Percentiles rank a stretch among this genome's conserved stretches.
Conservation (phyloP, 2,329 filamentous ascomycete genomes). For the Colletotrichum sp. region DNA sequence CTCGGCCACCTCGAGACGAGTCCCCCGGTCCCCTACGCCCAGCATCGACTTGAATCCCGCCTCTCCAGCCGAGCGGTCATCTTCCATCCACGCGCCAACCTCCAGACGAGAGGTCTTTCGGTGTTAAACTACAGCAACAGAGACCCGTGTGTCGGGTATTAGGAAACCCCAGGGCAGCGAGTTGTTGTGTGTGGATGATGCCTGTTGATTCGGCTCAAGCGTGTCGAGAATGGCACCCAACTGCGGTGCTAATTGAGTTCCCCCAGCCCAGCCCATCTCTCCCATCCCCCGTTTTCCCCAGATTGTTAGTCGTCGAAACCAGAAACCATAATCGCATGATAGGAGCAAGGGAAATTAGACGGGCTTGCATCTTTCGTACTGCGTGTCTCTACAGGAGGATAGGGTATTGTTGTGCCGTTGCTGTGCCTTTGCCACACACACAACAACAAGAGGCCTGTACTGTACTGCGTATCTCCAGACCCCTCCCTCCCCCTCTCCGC, state of each 20-base stretch:
- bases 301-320: background rate
- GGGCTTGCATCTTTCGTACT: background rate
- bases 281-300: background rate
- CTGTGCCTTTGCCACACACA: background rate
- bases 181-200: background rate
- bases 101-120: background rate
- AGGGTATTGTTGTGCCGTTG: background rate
- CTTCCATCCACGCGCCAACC: background rate
- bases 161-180: background rate
- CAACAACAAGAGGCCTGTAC: background rate
- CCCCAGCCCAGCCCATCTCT: background rate
- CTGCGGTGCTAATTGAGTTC: background rate
- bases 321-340: background rate
- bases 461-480: background rate
- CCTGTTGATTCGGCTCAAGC: constrained; percentile 14
- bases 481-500: background rate
- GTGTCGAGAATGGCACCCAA: background rate
- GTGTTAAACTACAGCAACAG: background rate
- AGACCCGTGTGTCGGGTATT: background rate
- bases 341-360: background rate
- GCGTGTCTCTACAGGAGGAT: background rate
- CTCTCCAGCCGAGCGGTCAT: background rate
- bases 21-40: background rate
- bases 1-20: constrained; percentile 12
- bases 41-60: background rate